Base-by-base conservation (phyloP, 2,329 filamentous ascomycete species). In the Proliferodiscus dingleyae region DNA sequence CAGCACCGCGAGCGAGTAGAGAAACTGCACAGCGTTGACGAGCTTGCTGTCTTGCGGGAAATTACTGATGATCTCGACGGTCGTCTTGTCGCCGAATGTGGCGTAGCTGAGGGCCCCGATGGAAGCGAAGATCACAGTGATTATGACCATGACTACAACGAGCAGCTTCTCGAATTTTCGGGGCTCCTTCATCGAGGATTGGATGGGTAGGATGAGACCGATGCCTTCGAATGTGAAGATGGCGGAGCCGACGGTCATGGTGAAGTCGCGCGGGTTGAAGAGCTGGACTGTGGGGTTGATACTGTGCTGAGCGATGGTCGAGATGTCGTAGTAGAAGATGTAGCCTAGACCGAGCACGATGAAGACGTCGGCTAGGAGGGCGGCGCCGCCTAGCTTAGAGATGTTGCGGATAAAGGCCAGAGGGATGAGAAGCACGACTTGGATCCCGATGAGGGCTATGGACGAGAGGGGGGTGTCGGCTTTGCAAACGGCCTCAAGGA, bases 171-270 rank as follows among this genome's bases (percentile, higher is more conserved):
- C 88, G 66, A 97, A 97, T 64, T 94, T 91, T 49, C 82, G 73
- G 0, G 91, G 93, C 33, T 89, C 74, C 61, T 83, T 86, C 91
- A 97, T 97, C 19, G 89, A 93, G 58, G 91, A 89, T 66, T 97
- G 93, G 49, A 97, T 95, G 0, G 93, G 91, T 50, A 97, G 95
- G 66, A 97, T 93, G 37, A 97, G 80, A 10, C 91, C 91, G 49
- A 97, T 91, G 22, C 91, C 91, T 64, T 97, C 91, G 63, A 96
- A 97, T 0, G 93, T 96, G 71, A 97, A 97, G 65, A 97, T 96
- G 23, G 91, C 91, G 0, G 91, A 97, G 50, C 91, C 93, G 58
- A 97, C 96, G 66, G 97, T 96, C 4, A 97, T 77, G 0, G 91
- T 95, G 90, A 91, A 97, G 64, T 88, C 84, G 48, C 84, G 80